phyloP scores from a whole-genome alignment of 345 rosid species.

The Hibiscus trionum region DNA sequence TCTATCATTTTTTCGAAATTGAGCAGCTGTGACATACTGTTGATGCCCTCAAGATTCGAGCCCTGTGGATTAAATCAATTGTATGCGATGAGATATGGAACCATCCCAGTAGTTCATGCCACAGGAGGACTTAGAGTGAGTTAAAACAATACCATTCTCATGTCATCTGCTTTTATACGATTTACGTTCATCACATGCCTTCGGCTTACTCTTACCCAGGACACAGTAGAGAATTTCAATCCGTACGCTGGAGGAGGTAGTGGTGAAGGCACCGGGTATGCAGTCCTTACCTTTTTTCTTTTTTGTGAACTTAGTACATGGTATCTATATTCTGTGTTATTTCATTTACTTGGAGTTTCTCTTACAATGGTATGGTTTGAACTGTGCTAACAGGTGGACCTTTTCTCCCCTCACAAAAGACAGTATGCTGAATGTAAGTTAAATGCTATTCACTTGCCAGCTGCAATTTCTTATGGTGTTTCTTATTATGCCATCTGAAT shows the following conservation, averaged over 20 bases:
- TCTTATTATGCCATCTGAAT: not conserved
- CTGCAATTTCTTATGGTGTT: not conserved
- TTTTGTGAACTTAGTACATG: not conserved
- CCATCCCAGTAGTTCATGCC: conserved; percentile 88
- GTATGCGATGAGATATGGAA: conserved; percentile 95
- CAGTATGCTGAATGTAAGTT: conserved; percentile 65
- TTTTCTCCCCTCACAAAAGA: conserved; percentile 75
- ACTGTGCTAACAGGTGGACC: conserved; percentile 57
- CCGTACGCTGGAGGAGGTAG: conserved; percentile 65
- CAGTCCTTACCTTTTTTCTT: not conserved
- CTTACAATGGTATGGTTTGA: conserved; percentile 3
- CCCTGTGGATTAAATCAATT: conserved; percentile 94
- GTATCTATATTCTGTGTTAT: not conserved
- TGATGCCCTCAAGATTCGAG: conserved; percentile 98
- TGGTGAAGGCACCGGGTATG: conserved; percentile 86
- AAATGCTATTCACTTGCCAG: not conserved
- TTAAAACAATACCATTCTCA: conserved; percentile 8
- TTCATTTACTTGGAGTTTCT: not conserved
- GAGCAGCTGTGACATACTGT: conserved; percentile 84
- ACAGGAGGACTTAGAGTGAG: conserved; percentile 93
- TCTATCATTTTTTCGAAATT: conserved; percentile 15
- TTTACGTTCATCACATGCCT: conserved; percentile 3
- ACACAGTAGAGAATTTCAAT: conserved; percentile 77
- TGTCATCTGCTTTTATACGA: not conserved
- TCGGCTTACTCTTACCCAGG: conserved; percentile 35